Evolutionary conservation across 2,329 filamentous ascomycete species (phyloP).

Genomic region (Elsinoe fawcettii): DNA sequence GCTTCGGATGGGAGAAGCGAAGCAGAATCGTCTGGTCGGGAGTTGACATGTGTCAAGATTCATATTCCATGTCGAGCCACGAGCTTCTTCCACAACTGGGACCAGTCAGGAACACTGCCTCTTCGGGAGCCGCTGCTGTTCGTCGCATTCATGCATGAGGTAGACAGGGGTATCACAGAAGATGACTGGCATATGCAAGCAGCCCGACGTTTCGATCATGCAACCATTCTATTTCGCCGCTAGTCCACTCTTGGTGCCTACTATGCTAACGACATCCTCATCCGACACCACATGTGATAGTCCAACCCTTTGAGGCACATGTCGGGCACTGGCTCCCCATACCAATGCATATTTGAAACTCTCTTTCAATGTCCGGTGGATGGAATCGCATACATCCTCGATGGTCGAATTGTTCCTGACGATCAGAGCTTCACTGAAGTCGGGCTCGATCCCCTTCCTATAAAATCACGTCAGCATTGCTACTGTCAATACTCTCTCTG

Average conservation of each 20-base stretch:
- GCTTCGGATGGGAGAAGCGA: neutral
- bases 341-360: constrained; percentile 98
- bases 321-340: constrained; percentile 92
- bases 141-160: neutral
- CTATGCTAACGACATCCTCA: constrained; percentile 61
- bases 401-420: constrained; percentile 81
- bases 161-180: neutral
- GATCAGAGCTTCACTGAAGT: constrained; percentile 87
- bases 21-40: neutral
- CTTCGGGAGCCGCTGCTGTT: neutral
- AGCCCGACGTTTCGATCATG: neutral
- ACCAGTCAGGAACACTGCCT: neutral
- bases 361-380: constrained; percentile 91
- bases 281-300: constrained; percentile 68
- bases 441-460: constrained; percentile 80
- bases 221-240: constrained; percentile 20
- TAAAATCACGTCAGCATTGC: constrained; percentile 13
- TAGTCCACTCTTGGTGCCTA: constrained; percentile 37
- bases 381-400: constrained; percentile 93
- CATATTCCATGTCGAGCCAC: neutral
- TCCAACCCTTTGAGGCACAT: constrained; percentile 89
- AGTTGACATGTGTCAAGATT: neutral
- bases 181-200: neutral
- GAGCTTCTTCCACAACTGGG: neutral
- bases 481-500: neutral